Conservation (phyloP, 208 protist genomes). For the Tritrichomonas foetus region DNA sequence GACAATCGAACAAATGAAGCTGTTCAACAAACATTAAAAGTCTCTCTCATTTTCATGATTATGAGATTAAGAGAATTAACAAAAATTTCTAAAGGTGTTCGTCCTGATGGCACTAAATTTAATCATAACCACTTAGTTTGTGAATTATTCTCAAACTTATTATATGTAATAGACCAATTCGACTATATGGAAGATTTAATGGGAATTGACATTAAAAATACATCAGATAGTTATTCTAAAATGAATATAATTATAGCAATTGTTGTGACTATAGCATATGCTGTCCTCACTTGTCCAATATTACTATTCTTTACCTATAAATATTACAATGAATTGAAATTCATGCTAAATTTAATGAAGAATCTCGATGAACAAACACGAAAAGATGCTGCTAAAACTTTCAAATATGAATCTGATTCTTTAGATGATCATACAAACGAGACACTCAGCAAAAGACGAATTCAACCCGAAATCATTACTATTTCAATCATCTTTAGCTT, state of each 20-base stretch:
- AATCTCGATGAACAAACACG: background rate
- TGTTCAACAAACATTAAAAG: background rate
- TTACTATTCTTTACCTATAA: background rate
- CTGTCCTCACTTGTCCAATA: background rate
- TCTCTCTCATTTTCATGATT: background rate
- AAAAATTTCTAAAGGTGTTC: background rate
- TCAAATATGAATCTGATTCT: background rate
- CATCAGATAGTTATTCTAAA: background rate
- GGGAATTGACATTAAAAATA: background rate
- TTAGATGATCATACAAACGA: background rate
- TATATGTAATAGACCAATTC: background rate
- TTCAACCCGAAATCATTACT: background rate
- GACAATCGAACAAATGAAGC: background rate
- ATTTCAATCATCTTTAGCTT: background rate
- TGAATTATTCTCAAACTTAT: background rate
- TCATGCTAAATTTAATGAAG: background rate
- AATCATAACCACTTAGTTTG: background rate
- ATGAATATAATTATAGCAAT: background rate
- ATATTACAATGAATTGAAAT: background rate
- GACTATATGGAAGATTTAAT: background rate
- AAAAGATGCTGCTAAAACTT: background rate
- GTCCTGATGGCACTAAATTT: too few species aligned
- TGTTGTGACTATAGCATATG: background rate
- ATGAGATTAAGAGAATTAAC: background rate
- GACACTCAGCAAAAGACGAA: background rate